Conservation (phyloP, 73 alveolate genomes). For the Symbiodinium pilosum region DNA sequence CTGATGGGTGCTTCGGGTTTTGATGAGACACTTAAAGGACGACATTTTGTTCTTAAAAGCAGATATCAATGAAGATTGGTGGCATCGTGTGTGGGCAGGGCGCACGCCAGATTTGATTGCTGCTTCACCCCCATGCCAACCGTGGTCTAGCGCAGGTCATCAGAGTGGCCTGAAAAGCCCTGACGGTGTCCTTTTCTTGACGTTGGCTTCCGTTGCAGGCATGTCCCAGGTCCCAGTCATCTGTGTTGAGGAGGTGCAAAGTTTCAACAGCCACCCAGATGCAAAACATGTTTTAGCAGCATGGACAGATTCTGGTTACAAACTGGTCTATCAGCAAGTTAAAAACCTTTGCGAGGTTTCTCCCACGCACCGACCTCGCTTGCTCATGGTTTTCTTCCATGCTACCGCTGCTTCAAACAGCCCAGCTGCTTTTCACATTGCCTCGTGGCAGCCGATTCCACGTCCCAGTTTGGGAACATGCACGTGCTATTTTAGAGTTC, state of each 20-base stretch:
- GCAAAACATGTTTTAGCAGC: background rate
- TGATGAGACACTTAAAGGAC: background rate
- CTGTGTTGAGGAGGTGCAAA: background rate
- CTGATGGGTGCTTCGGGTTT: background rate
- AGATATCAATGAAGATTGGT: background rate
- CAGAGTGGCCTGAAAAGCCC: background rate
- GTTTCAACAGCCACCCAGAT: background rate
- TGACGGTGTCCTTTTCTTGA: background rate
- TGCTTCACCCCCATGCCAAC: background rate
- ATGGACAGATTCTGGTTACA: background rate
- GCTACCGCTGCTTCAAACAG: background rate
- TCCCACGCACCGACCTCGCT: background rate
- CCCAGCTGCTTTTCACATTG: background rate
- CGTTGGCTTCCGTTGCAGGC: background rate
- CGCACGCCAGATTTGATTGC: background rate
- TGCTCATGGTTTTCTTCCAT: background rate
- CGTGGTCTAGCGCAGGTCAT: background rate
- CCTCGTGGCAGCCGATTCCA: background rate
- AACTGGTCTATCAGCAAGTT: background rate
- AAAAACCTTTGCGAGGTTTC: background rate
- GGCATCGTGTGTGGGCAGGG: background rate
- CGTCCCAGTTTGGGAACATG: background rate
- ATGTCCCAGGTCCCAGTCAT: background rate
- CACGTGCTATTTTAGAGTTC: background rate
- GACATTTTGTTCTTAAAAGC: background rate